Evolutionary conservation across 1,284 basidiomycete species (phyloP).

Genomic region (Gomphus sp.): DNA sequence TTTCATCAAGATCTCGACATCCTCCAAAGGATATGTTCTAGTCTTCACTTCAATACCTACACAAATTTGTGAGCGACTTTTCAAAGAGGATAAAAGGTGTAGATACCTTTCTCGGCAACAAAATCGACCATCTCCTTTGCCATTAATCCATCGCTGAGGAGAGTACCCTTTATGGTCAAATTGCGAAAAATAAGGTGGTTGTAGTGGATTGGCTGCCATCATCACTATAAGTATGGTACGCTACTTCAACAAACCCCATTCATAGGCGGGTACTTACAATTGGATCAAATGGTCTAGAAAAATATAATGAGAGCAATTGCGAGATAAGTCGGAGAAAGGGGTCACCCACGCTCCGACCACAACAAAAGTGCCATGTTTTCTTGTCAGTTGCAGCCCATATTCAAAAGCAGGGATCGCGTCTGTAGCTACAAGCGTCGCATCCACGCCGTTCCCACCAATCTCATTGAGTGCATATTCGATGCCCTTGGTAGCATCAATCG

Average conservation of each 20-base stretch:
- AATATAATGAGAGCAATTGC: background rate
- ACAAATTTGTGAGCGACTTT: background rate
- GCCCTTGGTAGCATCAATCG: slow-evolving; percentile 6
- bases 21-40: slow-evolving; percentile 1
- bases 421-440: slow-evolving; percentile 16
- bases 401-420: slow-evolving; percentile 16
- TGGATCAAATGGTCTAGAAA: slow-evolving; percentile 1
- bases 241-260: too few relatives aligned
- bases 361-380: slow-evolving; percentile 17
- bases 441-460: slow-evolving; percentile 8
- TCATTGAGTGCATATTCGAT: slow-evolving; percentile 2
- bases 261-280: background rate
- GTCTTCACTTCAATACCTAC: slow-evolving; percentile 9
- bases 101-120: slow-evolving; percentile 5
- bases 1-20: slow-evolving; percentile 1
- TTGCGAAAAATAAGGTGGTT: slow-evolving; percentile 1
- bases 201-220: slow-evolving; percentile 2
- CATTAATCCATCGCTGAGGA: background rate
- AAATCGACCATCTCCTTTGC: slow-evolving; percentile 6
- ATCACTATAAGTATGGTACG: background rate
- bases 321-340: background rate
- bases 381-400: slow-evolving; percentile 14
- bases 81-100: too few relatives aligned
- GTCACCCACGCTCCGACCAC: slow-evolving; percentile 4
- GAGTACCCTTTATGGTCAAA: slow-evolving; percentile 1